Base-by-base conservation (phyloP, 2,329 filamentous ascomycete genomes). In the Byssoonygena ceratinophila region DNA sequence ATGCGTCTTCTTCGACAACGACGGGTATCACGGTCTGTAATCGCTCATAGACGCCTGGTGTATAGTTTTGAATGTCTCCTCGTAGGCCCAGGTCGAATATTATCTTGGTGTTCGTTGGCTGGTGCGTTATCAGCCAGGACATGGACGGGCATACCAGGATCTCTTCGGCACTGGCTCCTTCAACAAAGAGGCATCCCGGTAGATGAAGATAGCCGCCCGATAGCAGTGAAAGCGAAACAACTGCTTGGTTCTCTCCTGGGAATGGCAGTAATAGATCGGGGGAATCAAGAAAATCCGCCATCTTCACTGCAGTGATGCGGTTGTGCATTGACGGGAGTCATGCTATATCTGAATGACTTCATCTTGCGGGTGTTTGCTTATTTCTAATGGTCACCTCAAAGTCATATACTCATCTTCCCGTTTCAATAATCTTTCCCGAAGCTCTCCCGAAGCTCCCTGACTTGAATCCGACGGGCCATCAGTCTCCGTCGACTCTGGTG, bases 61-160 rank as follows among this genome's bases (percentile, higher is more conserved):
- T 52, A 20, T 60, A 59, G 25, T 61, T 64, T 47, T 64, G 55
- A 37, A 58, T 64, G 34, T 65, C 64, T 23, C 62, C 64, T 45
- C 62, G 62, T 11, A 66, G 56, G 1, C 64, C 63, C 3, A 68
- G 58, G 45, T 68, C 65, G 52, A 66, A 68, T 0, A 65, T 45
- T 3, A 63, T 20, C 14, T 53, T 59, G 18, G 52, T 40, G 34
- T 46, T 54, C 31, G 41, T 55, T 9, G 54, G 23, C 7, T 20
- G 4, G 25, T 54, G 54, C 6, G 46, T 51, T 37, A 53, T 46
- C 5, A 54, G 34, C 52, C 46, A 51, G 7, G 52, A 51, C 52
- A 51, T 54, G n/a, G 40, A 51, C n/a, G 46, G 47, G 27, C 52
- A 50, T 1, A 39, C 20, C 16, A 50, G 36, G 4, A 16, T 41